Base-by-base conservation (phyloP, 2,329 filamentous ascomycete species). In the Talaromyces sp. region DNA sequence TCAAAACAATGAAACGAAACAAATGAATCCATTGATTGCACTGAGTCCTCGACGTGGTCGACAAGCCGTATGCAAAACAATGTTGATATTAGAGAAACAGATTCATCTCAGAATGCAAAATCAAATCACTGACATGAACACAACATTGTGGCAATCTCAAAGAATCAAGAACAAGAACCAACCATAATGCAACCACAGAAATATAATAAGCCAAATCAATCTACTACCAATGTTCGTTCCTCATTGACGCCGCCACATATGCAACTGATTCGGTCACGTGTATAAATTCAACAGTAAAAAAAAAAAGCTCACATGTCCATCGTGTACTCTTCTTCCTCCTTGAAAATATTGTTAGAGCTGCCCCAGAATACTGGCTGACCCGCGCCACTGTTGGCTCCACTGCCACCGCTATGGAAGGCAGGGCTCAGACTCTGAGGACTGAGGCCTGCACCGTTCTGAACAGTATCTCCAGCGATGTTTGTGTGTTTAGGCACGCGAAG, bases 401-500 rank as follows among this genome's bases (percentile, higher is more conserved):
- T 91, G 65, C 84, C 87, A 60, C 90, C 89, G 71, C 89, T 90
- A 72, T 89, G 88, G 65, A 84, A 86, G 48, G 88, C 87, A 60
- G 86, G 85, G 80, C 87, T 89, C 72, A 88, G 87, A 65, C 81
- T 83, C 28, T 63, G 62, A 73, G 89, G 77, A 77, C 83, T 77
- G 77, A 86, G 61, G 69, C 77, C 69, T 68, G 77, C 67, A 57
- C 72, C 79, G 58, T 72, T 71, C 60, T 84, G 82, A 25, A 93
- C 72, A 8, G 89, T 81, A 54, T 96, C 92, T 48, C 95, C 95
- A 64, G 91, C 89, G 70, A 93, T 87, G 75, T 96, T 95, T 54
- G 95, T 99, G 76, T 95, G 92, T 68, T 93, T 90, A 18, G 95
- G 95, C 8, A 99, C 95, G 31, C 93, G 87, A 35, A 98, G 85